phyloP scores from a whole-genome alignment of 2,329 filamentous ascomycete species.

The Zasmidium cellare region DNA sequence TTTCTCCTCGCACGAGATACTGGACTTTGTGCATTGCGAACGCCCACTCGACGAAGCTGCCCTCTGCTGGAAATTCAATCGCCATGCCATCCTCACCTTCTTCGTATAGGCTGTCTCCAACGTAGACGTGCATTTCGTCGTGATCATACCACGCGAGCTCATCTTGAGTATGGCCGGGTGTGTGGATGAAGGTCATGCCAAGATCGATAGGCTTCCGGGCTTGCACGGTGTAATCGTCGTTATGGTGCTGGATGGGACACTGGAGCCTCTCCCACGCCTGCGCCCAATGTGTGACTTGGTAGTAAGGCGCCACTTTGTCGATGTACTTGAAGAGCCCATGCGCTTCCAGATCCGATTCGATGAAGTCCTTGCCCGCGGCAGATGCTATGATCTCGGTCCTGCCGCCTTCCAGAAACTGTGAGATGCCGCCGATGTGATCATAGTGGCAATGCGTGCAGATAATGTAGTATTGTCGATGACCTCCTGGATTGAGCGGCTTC shows the following conservation, averaged over 20 bases:
- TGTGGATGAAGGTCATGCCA: conserved; percentile 45
- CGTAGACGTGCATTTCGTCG: conserved; percentile 45
- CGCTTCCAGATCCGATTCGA: conserved; percentile 40
- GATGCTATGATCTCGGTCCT: conserved; percentile 38
- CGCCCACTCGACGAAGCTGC: conserved; percentile 42
- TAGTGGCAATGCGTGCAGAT: conserved; percentile 52
- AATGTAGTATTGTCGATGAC: conserved; percentile 39
- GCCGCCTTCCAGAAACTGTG: conserved; percentile 34
- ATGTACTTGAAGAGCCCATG: conserved; percentile 45
- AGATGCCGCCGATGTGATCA: conserved; percentile 41
- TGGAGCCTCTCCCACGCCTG: conserved; percentile 37
- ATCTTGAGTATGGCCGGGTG: conserved; percentile 51
- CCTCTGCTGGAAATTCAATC: conserved; percentile 42
- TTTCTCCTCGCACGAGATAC: conserved; percentile 37
- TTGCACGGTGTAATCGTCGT: neutral
- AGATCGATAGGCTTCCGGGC: conserved; percentile 23
- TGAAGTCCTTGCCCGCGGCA: conserved; percentile 39
- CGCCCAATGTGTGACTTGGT: conserved; percentile 45
- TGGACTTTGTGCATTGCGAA: conserved; percentile 38
- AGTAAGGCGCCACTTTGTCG: conserved; percentile 40
- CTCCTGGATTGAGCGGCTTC: conserved; percentile 40
- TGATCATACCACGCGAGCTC: conserved; percentile 48
- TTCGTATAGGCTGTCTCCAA: conserved; percentile 51
- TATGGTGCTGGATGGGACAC: conserved; percentile 16
- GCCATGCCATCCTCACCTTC: conserved; percentile 36